Base-by-base conservation (phyloP, 805 yeast species). In the Hemisphaericaspora nanyangensis region DNA sequence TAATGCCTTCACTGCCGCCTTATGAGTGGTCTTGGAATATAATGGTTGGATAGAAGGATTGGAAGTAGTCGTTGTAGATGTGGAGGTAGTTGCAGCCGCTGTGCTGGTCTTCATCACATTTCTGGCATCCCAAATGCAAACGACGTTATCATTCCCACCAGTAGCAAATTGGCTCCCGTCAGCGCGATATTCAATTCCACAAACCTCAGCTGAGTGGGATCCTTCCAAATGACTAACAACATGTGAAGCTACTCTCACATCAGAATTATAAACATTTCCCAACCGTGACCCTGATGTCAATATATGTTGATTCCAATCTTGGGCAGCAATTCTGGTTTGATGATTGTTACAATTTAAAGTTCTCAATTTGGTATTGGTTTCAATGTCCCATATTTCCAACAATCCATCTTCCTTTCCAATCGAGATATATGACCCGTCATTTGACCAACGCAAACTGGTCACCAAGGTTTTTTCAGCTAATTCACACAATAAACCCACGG, bases 101-200 rank as follows among this genome's bases (percentile, higher is more conserved):
- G n/a, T n/a, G n/a, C n/a, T n/a, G n/a, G n/a, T n/a, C n/a, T n/a
- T n/a, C n/a, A n/a, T n/a, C n/a, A n/a, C n/a, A 13, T 54, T 57
- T 47, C 96, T 74, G 2, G 84, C 82, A 58, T 91, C 98, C 97
- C 98, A 91, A 34, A 91, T 81, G 56, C 86, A 83, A 6, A 93
- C 95, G 7, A 89, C 64, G 55, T 93, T 91, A 59, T 93, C 99
- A 56, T 93, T 93, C 24, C 97, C 96, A 8, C 98, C 98, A 3
- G 88, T 78, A 0, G 95, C 95, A 42, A 91, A 72, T 54, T 86
- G 93, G 47, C 75, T 65, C 2, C 97, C 96, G 57, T 91, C 97
- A 8, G 65, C 48, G 40, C 90, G 75, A 79, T 95, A 91, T 49
- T 82, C 83, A 29, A 91, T 68, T 0, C 98, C 98, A 66, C 98